Evolutionary conservation across 2,329 filamentous ascomycete genomes (phyloP).

Genomic region (Cordyceps tenuipes): DNA sequence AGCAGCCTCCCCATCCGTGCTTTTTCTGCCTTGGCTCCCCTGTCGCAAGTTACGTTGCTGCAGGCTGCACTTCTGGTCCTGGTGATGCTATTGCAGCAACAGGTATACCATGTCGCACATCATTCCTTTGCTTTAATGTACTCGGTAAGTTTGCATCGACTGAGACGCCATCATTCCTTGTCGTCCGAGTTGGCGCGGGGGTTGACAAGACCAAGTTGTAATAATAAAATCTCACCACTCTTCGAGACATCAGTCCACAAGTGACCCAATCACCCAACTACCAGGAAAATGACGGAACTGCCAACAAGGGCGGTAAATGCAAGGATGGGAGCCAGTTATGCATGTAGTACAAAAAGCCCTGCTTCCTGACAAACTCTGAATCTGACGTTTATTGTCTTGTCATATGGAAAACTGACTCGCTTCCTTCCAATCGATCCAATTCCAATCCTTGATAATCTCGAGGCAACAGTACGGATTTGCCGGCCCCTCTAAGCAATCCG

Average conservation of each 20-base stretch:
- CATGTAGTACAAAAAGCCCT: neutral
- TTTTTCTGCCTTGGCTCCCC: neutral
- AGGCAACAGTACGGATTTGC: no score
- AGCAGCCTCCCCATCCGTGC: neutral
- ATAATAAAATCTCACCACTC: slow-evolving; percentile 2
- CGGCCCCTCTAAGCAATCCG: no score
- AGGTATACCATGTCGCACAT: neutral
- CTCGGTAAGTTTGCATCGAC: neutral
- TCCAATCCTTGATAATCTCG: no score
- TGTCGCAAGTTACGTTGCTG: neutral
- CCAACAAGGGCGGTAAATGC: neutral
- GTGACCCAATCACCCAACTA: slow-evolving; percentile 1
- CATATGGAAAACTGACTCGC: neutral
- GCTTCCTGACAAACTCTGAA: neutral
- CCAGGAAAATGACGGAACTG: neutral
- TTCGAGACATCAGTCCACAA: slow-evolving; percentile 10
- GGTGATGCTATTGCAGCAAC: neutral
- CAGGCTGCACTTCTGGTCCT: neutral
- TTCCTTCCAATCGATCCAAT: no score
- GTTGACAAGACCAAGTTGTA: neutral
- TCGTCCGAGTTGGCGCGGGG: neutral
- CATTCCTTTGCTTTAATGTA: neutral
- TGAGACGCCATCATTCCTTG: neutral
- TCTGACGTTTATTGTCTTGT: neutral
- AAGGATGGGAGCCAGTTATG: neutral